Percentiles rank a stretch among this genome's conserved stretches.
Evolutionary conservation across 1,284 basidiomycete species (phyloP).

Genomic region (Hymenochaete sp.): DNA sequence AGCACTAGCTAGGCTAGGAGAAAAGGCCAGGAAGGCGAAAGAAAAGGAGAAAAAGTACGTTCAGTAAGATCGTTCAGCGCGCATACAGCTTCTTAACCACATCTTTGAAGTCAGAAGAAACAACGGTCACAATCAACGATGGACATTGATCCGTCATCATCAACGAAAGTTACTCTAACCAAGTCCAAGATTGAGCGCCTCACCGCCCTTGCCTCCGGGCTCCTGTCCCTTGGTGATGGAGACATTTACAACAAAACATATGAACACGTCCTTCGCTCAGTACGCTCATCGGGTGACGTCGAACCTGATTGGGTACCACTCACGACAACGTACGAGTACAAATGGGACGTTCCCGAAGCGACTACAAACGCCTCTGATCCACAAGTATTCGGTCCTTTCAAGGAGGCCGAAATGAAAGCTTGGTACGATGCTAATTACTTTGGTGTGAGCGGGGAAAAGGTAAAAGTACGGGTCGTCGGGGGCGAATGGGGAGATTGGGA

Average conservation of each 20-base stretch:
- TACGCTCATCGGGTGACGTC: conserved; percentile 63
- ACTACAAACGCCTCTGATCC: conserved; percentile 29
- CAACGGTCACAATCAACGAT: too few relatives aligned
- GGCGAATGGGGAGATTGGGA: conserved; percentile 70
- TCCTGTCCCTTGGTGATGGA: conserved; percentile 74
- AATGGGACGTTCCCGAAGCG: conserved; percentile 54
- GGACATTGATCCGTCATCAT: too few relatives aligned
- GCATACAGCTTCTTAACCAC: conserved; percentile 23
- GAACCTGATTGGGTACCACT: conserved; percentile 64
- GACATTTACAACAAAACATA: conserved; percentile 81
- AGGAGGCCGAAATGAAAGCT: conserved; percentile 61
- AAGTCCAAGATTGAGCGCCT: conserved; percentile 61
- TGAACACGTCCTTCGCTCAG: conserved; percentile 68
- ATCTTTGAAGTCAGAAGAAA: conserved; percentile 28
- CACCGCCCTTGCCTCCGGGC: conserved; percentile 72
- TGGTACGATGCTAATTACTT: conserved; percentile 76
- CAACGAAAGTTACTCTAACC: conserved; percentile 9
- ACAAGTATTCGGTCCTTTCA: conserved; percentile 67
- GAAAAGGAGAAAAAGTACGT: conserved; percentile 35
- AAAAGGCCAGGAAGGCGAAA: conserved; percentile 53
- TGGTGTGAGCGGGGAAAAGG: conserved; percentile 61
- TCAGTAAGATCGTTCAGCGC: conserved; percentile 19
- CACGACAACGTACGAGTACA: conserved; percentile 70
- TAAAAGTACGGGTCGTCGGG: conserved; percentile 51
- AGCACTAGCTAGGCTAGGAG: conserved; percentile 81